Evolutionary conservation across 1,284 basidiomycete genomes (phyloP).

Genomic region (Tilletiopsis washingtonensis): DNA sequence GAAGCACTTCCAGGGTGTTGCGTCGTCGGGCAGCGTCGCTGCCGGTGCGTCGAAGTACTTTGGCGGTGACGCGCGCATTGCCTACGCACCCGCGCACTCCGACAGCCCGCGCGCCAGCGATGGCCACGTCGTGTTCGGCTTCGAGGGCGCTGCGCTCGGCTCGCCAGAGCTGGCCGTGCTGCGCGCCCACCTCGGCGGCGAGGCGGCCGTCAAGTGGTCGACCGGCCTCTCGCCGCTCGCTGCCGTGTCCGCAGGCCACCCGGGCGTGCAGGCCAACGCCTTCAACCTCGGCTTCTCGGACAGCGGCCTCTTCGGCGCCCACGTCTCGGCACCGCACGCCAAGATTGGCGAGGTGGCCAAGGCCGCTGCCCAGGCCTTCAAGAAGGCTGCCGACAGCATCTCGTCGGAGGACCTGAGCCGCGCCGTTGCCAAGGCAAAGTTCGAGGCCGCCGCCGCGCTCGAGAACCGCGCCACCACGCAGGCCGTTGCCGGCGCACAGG

Average conservation of each 20-base stretch:
- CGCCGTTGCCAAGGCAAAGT: conserved; percentile 45
- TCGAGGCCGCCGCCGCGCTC: conserved; percentile 28
- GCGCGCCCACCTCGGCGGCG: conserved; percentile 39
- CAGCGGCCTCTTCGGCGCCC: conserved; percentile 39
- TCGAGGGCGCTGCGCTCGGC: conserved; percentile 32
- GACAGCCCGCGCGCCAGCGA: conserved; percentile 24
- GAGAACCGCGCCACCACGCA: conserved; percentile 29
- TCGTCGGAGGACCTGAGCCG: conserved; percentile 25
- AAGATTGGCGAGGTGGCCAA: conserved; percentile 20
- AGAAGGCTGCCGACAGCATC: conserved; percentile 30
- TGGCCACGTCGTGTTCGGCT: conserved; percentile 43
- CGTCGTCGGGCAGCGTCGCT: conserved; percentile 12
- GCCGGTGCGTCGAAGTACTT: conserved; percentile 38
- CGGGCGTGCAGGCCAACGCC: conserved; percentile 27
- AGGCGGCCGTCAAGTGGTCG: conserved; percentile 43
- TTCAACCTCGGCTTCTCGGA: conserved; percentile 43
- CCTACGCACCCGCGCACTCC: conserved; percentile 33
- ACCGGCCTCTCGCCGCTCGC: conserved; percentile 35
- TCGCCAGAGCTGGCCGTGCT: conserved; percentile 40
- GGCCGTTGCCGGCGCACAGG: conserved; percentile 23
- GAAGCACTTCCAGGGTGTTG: conserved; percentile 28
- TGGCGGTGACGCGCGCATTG: conserved; percentile 42
- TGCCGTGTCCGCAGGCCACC: conserved; percentile 17
- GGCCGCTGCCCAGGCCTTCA: conserved; percentile 30
- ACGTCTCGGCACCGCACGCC: conserved; percentile 33